Percentiles rank a stretch among this genome's conserved stretches.
Evolutionary conservation across 2,329 filamentous ascomycete genomes (phyloP).

Genomic region (Pseudogymnoascus sp.): DNA sequence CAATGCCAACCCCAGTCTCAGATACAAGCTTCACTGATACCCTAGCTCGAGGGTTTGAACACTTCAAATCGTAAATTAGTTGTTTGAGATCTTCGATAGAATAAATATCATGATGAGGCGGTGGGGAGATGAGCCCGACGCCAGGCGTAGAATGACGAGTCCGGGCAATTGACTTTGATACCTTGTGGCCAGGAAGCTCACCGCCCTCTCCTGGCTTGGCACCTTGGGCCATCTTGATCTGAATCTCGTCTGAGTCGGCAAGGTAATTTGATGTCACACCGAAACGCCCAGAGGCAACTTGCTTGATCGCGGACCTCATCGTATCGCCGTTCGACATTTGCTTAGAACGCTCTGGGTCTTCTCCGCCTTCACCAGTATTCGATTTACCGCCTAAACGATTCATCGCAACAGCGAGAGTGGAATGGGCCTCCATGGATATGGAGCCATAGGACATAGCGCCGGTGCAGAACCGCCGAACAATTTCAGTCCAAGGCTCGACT

Average conservation of each 20-base stretch:
- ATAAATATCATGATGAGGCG: constrained; percentile 97
- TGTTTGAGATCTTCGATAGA: constrained; percentile 98
- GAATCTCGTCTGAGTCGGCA: constrained; percentile 88
- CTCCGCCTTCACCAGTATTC: constrained; percentile 95
- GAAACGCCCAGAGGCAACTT: constrained; percentile 91
- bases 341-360: constrained; percentile 84
- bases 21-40: constrained; percentile 97
- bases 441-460: constrained; percentile 98
- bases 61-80: constrained; percentile 95
- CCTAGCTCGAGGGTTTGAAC: constrained; percentile 82
- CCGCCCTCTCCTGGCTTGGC: constrained; percentile 97
- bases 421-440: constrained; percentile 97
- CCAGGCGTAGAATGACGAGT: constrained; percentile 94
- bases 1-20: constrained; percentile 94
- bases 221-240: constrained; percentile 99
- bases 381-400: constrained; percentile 94
- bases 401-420: constrained; percentile 91
- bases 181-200: constrained; percentile 94
- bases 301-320: constrained; percentile 96
- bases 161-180: constrained; percentile 85
- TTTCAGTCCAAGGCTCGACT: constrained; percentile 96
- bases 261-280: constrained; percentile 94
- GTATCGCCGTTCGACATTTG: constrained; percentile 86
- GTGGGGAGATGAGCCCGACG: constrained; percentile 90
- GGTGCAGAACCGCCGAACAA: constrained; percentile 91